Evolutionary conservation across 768 basidiomycete species (phyloP), one percentile per base, ranked within the genome.

Genomic region (Tylopilus cervinicoccineus): DNA sequence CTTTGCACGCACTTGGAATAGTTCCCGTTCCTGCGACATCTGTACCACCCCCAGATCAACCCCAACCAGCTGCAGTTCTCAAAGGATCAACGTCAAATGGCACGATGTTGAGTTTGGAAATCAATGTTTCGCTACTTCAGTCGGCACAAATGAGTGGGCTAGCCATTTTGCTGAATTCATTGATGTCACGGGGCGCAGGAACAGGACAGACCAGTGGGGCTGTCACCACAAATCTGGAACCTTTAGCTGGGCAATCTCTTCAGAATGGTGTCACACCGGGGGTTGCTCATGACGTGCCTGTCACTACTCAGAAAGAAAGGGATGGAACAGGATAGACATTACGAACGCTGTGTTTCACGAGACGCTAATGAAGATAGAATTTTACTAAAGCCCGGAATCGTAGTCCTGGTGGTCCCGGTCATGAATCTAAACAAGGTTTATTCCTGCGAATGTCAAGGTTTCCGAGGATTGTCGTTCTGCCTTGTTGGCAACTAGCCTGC

Each of bases 81-180:
- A 78, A 83, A 32, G 83, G 86, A 24, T 83, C 84, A 1, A 80
- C 81, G 3, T 77, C 80, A 7, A 82, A 87, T 58, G 87, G 87
- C 12, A 76, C 78, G 17, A 81, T 84, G 74, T 65, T 89, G 49
- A 85, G 76, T 60, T 68, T 92, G 45, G 88, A 91, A 53, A 86
- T 92, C 60, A 89, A 90, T 51, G 80, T 89, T 24, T 81, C 82
- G 14, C 66, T 83, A 17, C 71, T 92, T 46, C 84, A 88, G 63
- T 74, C 80, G 16, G 71, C 78, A n/a, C 88, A 91, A 59, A 84
- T 86, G 81, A 86, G 76, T 60, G 86, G 86, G 13, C 57, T 89
- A 54, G 85, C 85, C 17, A 70, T 83, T 53, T 70, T 90, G 11
- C 65, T 90, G 52, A 88, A 86, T 64, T 80, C 83, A 3, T 64